Evolutionary conservation across 495 filamentous ascomycete species (phyloP), one percentile per base, ranked within the genome.

Genomic region (Hypoxylon perforatum): DNA sequence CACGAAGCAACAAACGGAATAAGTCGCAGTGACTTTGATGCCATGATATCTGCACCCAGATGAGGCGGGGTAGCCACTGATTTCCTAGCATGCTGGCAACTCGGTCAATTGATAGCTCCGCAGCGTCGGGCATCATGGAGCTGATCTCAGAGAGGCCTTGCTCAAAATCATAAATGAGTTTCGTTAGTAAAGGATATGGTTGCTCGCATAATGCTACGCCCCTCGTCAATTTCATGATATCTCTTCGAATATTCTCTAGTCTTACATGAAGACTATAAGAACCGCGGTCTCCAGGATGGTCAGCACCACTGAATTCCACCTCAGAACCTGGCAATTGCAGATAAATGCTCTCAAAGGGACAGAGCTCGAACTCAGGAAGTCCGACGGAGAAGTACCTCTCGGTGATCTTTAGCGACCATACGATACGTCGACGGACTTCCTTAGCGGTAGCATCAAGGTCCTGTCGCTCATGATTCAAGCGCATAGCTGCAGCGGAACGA

Each of bases 361-460:
- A 67, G 19, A 67, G 63, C 23, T 67, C 63, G 19, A 67, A 67
- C 38, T 67, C 63, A 1, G 63, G 57, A 6, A 67, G 57, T 19
- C 63, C 63, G 25, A 67, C 59, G 15, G 56, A 61, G 49, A 67
- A 67, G 19, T 61, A 67, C 33, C 63, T 52, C 21, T 67, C 63
- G 4, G 51, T 48, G 6, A 67, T 61, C 52, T 67, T 67, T 2
- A 67, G 52, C 15, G 47, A 54, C 63, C 63, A 67, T 14, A 61
- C 59, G 28, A 62, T 67, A 21, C 63, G 63, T 14, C 63, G 36
- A 6, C 63, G 57, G 3, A 61, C 50, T 30, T 67, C 63, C 57
- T 62, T 57, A n/a, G 52, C 28, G 12, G 49, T 28, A 7, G 36
- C 19, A 12, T 57, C 52, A 7, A 67, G 57, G 25, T 67, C 63